Evolutionary conservation across 495 filamentous ascomycete genomes (phyloP).

Genomic region (Eremomyces bilateralis): DNA sequence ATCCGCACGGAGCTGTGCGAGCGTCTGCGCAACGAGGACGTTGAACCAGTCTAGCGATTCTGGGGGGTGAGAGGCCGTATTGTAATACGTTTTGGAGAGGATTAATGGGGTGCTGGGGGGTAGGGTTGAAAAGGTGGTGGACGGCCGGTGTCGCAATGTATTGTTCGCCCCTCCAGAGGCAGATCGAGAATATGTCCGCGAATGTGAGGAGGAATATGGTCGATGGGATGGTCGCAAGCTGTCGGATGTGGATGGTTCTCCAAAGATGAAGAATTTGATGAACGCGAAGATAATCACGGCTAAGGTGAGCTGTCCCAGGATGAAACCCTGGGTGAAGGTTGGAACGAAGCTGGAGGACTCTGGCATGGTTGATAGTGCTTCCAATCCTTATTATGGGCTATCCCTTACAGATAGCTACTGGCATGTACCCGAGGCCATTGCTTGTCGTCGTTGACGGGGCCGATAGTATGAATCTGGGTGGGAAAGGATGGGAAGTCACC

Average conservation of each 20-base stretch:
- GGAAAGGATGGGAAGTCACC: too few species aligned
- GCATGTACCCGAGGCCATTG: too few species aligned
- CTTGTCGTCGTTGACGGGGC: too few species aligned
- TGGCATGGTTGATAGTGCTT: too few species aligned
- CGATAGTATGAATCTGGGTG: too few species aligned
- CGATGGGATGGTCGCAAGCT: slow-evolving; percentile 42
- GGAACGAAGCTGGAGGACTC: too few species aligned
- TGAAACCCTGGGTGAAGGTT: slow-evolving; percentile 83
- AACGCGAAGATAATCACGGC: slow-evolving; percentile 77
- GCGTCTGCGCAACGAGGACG: slow-evolving; percentile 87
- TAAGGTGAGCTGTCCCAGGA: slow-evolving; percentile 81
- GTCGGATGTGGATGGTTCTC: slow-evolving; percentile 69
- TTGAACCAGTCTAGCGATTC: slow-evolving; percentile 99
- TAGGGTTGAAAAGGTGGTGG: neutral
- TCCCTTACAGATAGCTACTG: too few species aligned
- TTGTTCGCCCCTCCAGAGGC: slow-evolving; percentile 9
- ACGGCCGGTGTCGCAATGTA: slow-evolving; percentile 9
- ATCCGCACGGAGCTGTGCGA: slow-evolving; percentile 83
- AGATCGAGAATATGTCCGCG: slow-evolving; percentile 28
- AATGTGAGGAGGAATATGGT: slow-evolving; percentile 38
- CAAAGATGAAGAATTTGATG: slow-evolving; percentile 99
- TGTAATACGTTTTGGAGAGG: slow-evolving; percentile 92
- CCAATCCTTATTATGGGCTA: too few species aligned
- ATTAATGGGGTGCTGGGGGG: slow-evolving; percentile 72
- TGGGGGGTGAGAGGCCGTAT: slow-evolving; percentile 87